A percentile compares a stretch with the other conserved stretches of the same genome.
Evolutionary conservation across 208 protist genomes (phyloP).

Genomic region (Leishmania guyanensis): DNA sequence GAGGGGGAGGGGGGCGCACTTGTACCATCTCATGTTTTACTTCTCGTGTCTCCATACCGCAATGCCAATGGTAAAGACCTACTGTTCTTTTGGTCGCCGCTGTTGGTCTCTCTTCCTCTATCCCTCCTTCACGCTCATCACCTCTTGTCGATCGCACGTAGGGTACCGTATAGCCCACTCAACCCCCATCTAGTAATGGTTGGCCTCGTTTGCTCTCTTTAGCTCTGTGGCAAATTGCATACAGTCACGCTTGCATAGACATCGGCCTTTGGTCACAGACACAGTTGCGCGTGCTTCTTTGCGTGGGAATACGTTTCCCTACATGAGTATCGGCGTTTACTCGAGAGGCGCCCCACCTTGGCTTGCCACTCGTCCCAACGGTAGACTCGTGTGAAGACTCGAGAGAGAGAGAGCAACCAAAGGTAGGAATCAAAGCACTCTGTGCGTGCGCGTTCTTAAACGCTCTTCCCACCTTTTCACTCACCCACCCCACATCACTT

Average conservation of each 20-base stretch:
- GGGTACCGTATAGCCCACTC: neutral
- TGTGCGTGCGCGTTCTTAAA: neutral
- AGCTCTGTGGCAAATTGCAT: neutral
- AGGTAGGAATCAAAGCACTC: neutral
- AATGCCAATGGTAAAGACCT: neutral
- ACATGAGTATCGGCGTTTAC: neutral
- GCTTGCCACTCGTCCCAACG: neutral
- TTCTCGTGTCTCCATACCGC: slow-evolving; percentile 7
- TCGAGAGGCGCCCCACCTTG: neutral
- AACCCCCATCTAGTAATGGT: neutral
- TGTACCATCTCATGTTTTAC: neutral
- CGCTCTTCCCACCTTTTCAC: neutral
- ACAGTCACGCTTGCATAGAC: neutral
- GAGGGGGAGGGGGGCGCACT: neutral
- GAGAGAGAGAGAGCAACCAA: neutral
- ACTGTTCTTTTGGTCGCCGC: slow-evolving; percentile 5
- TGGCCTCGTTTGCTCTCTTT: neutral
- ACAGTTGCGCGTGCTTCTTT: neutral
- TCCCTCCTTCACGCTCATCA: neutral
- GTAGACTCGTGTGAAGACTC: neutral
- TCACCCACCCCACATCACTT: neutral
- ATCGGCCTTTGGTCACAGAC: neutral
- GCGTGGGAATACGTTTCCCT: neutral
- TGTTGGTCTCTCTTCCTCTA: neutral
- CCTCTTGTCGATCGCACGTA: neutral